phyloP scores from a whole-genome alignment of 1,139 yeast genomes.

The Suzukiozyma palmioleophila region DNA sequence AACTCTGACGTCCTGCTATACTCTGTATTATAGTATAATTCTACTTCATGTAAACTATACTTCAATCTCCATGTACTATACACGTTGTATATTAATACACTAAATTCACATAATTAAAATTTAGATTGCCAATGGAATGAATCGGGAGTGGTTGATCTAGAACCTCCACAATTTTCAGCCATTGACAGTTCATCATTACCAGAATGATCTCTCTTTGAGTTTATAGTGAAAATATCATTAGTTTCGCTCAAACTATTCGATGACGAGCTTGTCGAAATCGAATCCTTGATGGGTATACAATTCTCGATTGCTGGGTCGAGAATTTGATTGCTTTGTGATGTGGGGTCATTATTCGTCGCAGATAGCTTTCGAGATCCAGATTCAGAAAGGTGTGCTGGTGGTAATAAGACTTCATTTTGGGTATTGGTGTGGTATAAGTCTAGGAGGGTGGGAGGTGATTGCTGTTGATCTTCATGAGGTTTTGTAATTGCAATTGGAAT shows the following conservation, averaged over 20 bases:
- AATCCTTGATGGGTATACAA: no score
- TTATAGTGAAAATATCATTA: conserved; percentile 1
- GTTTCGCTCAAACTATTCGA: background rate
- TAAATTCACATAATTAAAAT: background rate
- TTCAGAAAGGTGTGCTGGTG: no score
- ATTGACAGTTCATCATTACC: conserved; percentile 3
- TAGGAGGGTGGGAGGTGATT: no score
- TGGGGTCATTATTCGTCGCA: no score
- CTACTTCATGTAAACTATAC: background rate
- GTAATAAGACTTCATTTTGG: no score
- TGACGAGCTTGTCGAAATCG: background rate
- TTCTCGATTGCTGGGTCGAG: no score
- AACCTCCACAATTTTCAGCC: background rate
- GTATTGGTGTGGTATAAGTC: no score
- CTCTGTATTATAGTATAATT: background rate
- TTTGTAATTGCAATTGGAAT: conserved; percentile 1
- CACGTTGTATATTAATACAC: background rate
- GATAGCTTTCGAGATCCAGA: no score
- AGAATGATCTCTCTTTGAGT: background rate
- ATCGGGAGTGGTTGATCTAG: conserved; percentile 1
- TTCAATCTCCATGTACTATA: background rate
- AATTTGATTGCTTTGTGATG: no score
- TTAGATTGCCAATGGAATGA: background rate
- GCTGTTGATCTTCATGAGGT: background rate
- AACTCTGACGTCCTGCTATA: background rate